Percentiles rank a stretch among this genome's conserved stretches.
Conservation (phyloP, 83 land plant species). For the Larix sibirica region DNA sequence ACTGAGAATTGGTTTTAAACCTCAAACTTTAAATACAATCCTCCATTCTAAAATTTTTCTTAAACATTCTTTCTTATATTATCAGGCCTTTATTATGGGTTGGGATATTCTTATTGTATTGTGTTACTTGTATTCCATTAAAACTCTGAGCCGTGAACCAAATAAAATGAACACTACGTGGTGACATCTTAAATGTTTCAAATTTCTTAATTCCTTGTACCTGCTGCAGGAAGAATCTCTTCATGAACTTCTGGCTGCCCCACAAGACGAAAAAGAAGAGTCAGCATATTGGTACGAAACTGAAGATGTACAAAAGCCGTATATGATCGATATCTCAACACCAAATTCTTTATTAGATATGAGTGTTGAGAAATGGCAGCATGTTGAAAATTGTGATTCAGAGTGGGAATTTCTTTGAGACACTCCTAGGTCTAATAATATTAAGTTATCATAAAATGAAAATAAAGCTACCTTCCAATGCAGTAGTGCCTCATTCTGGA, state of each 20-base stretch:
- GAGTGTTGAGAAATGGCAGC: background rate
- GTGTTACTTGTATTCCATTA: no score
- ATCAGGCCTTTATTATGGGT: no score
- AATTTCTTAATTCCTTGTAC: background rate
- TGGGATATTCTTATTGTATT: no score
- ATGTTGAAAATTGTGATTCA: background rate
- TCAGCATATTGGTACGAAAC: constrained; percentile 1
- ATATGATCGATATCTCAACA: background rate
- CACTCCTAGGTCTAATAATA: background rate
- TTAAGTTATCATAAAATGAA: background rate
- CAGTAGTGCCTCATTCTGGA: background rate
- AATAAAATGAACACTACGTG: no score
- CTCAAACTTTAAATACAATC: no score
- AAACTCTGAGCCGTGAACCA: no score
- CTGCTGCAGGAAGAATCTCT: background rate
- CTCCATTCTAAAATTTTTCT: no score
- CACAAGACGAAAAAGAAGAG: background rate
- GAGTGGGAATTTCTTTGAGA: background rate
- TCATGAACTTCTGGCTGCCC: background rate
- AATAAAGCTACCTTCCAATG: background rate
- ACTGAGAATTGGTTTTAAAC: no score
- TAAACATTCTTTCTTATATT: no score
- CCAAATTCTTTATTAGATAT: background rate
- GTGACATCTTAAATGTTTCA: background rate
- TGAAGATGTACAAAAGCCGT: background rate